Evolutionary conservation across 768 basidiomycete species (phyloP).

Genomic region (Rhizopogon vinicolor): DNA sequence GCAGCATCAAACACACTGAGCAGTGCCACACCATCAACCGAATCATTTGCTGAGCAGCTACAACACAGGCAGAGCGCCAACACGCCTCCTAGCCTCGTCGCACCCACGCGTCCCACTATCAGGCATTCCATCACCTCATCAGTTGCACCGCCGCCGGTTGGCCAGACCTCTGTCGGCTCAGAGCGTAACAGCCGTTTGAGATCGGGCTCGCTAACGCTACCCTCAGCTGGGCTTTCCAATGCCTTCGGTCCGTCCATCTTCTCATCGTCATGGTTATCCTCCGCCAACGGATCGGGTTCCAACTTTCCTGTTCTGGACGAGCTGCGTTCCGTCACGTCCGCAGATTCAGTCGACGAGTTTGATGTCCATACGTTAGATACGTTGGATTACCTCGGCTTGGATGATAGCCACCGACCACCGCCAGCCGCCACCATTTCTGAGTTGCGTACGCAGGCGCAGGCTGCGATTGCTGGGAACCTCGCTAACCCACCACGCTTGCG

Average conservation of each 20-base stretch:
- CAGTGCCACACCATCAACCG: constrained; percentile 44
- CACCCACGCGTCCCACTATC: constrained; percentile 58
- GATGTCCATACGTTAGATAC: constrained; percentile 95
- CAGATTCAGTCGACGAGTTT: constrained; percentile 80
- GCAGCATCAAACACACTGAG: constrained; percentile 57
- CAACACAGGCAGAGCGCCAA: constrained; percentile 33
- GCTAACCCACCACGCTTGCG: constrained; percentile 77
- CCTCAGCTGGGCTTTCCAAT: constrained; percentile 69
- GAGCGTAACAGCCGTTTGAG: constrained; percentile 82
- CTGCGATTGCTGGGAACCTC: constrained; percentile 81
- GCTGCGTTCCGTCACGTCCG: constrained; percentile 73
- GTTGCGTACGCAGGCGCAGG: constrained; percentile 84
- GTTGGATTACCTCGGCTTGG: constrained; percentile 93
- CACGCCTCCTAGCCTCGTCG: constrained; percentile 34
- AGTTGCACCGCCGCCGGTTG: constrained; percentile 44
- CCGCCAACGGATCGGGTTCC: constrained; percentile 48
- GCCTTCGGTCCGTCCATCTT: constrained; percentile 89
- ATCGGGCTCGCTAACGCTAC: constrained; percentile 89
- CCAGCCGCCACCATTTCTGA: constrained; percentile 87
- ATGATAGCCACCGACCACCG: constrained; percentile 70
- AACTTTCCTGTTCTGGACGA: constrained; percentile 73
- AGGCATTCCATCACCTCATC: constrained; percentile 76
- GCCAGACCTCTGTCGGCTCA: constrained; percentile 24
- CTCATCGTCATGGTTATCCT: constrained; percentile 83
- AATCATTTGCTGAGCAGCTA: constrained; percentile 43